Conservation (phyloP, 352 stramenopile species). For the Pythium aquatile region DNA sequence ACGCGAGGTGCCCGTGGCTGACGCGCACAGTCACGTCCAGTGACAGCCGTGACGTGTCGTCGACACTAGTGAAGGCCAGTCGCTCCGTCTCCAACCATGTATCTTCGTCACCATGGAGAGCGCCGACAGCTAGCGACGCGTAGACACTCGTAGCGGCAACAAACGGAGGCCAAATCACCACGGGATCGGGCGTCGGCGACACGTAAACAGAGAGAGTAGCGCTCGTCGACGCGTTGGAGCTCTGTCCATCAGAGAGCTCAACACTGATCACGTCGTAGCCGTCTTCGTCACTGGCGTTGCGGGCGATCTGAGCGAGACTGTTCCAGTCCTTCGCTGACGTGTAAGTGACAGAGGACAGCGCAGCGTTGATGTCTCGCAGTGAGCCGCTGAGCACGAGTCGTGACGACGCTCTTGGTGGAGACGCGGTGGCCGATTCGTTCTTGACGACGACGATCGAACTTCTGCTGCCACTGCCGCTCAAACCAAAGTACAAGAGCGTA, state of each 20-base stretch:
- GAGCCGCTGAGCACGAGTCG: constrained; percentile 31
- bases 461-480: neutral
- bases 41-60: constrained; percentile 38
- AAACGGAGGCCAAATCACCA: constrained; percentile 23
- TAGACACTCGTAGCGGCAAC: constrained; percentile 28
- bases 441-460: constrained; percentile 5
- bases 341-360: constrained; percentile 46
- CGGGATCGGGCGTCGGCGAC: constrained; percentile 20
- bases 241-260: constrained; percentile 31
- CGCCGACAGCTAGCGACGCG: constrained; percentile 17
- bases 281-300: constrained; percentile 23
- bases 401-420: neutral
- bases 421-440: neutral
- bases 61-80: constrained; percentile 43
- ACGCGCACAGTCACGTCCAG: constrained; percentile 35
- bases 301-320: constrained; percentile 33
- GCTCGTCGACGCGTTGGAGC: constrained; percentile 16
- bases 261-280: constrained; percentile 52
- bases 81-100: constrained; percentile 28
- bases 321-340: constrained; percentile 68
- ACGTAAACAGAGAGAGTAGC: constrained; percentile 22
- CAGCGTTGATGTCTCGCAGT: constrained; percentile 42
- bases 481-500: constrained; percentile 26
- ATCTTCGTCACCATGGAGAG: constrained; percentile 53
- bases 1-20: constrained; percentile 24